Base-by-base conservation (phyloP, 306 rosid species). In the Gillenia trifoliata region DNA sequence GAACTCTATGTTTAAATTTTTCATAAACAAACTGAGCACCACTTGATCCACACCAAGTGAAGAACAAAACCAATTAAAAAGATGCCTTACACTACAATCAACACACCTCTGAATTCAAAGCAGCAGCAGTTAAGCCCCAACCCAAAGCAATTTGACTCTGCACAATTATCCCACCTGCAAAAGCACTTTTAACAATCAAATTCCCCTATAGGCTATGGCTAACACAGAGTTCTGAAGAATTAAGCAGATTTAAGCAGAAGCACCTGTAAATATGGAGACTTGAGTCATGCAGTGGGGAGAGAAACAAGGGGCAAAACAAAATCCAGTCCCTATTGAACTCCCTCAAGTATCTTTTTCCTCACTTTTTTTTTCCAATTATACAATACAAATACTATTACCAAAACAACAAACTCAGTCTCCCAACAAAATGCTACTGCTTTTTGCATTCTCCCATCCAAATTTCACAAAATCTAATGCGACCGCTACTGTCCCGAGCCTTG, bases 401-500 rank as follows among this genome's bases (percentile, higher is more conserved):
- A 75, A 88, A 75, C n/a, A 67, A 29, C 41, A 79, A 79, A 77
- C 82, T 72, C 86, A 80, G 85, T 70, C 81, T 82, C 79, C 77
- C 76, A 75, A 85, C 68, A 80, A 70, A 85, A 79, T 83, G 84
- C 73, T 75, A 76, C 75, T 77, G 69, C 77, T 69, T 45, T 45
- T 45, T 74, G 52, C 67, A 66, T 16, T 72, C 38, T 73, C 64
- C 61, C 68, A 55, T 50, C 38, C 74, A 73, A 83, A 78, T 68
- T 68, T 73, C 74, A 80, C 43, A 54, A 30, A 75, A 68, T 60
- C 62, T 43, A 11, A 64, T 34, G 49, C 55, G 52, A 61, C 69
- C 75, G 72, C 86, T 86, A 86, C 85, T 87, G 91, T 34, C 88
- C 99, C 64, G 97, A 92, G 65, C 87, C 91, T 82, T 92, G 97